These are phyloP conservation scores for Davidsoniella eucalypti DNA, from an alignment of 2,329 filamentous ascomycete genomes.

Conservation along the genomic window DNA sequence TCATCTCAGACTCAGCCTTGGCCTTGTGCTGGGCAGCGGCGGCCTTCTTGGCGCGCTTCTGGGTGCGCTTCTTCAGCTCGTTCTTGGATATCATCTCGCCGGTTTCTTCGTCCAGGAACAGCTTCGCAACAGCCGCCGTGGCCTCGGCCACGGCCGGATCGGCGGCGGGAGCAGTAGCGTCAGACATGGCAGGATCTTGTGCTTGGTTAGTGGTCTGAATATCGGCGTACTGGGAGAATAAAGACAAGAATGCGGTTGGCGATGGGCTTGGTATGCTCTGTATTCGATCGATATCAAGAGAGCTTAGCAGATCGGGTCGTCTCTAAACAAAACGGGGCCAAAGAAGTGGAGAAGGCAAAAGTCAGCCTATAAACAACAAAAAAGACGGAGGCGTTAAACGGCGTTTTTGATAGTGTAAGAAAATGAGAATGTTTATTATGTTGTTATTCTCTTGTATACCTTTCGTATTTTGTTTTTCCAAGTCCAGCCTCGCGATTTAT, in stretches of 20 bases:
- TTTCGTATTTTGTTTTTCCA: too few species aligned
- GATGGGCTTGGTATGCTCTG: neutral
- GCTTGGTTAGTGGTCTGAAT: too few species aligned
- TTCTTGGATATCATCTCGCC: conserved; percentile 50
- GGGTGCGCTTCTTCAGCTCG: conserved; percentile 43
- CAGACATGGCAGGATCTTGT: conserved; percentile 3
- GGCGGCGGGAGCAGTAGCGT: neutral
- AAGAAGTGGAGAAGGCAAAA: too few species aligned
- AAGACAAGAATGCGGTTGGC: neutral
- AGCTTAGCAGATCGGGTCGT: neutral
- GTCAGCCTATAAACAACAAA: too few species aligned
- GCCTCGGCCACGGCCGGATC: conserved; percentile 22
- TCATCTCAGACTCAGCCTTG: conserved; percentile 18
- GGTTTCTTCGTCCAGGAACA: conserved; percentile 45
- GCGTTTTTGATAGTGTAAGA: neutral
- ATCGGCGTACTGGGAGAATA: neutral
- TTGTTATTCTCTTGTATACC: too few species aligned
- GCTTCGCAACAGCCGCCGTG: conserved; percentile 36
- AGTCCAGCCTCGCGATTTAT: too few species aligned
- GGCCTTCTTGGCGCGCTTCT: conserved; percentile 42
- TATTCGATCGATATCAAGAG: neutral
- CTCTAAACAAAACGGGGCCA: neutral
- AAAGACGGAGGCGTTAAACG: neutral
- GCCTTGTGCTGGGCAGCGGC: conserved; percentile 34
- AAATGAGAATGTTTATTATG: too few species aligned